phyloP scores from a whole-genome alignment of 1,284 basidiomycete genomes.

The Sphagnurus paluster region DNA sequence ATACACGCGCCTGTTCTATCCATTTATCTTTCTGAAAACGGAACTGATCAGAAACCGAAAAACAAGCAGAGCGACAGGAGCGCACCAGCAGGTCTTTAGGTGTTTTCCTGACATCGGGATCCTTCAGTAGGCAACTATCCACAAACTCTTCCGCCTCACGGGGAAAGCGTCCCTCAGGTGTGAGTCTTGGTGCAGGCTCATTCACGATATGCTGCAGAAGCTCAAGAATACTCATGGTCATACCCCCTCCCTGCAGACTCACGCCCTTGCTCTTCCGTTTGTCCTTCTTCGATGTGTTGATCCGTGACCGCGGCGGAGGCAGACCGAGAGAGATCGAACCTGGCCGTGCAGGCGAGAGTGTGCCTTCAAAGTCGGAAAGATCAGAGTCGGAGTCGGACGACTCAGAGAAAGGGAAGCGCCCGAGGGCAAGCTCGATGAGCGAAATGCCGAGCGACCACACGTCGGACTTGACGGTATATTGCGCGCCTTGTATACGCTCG shows the following conservation, averaged over 20 bases:
- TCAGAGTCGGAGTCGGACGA: conserved; percentile 49
- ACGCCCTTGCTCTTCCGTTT: conserved; percentile 81
- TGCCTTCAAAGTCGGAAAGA: conserved; percentile 67
- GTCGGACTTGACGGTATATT: conserved; percentile 98
- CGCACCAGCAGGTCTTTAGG: conserved; percentile 24
- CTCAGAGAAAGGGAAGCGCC: conserved; percentile 90
- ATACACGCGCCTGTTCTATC: conserved; percentile 25
- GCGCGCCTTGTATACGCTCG: conserved; percentile 97
- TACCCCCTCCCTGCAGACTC: conserved; percentile 84
- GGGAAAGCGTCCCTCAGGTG: conserved; percentile 71
- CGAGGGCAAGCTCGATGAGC: conserved; percentile 92
- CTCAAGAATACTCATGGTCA: conserved; percentile 98
- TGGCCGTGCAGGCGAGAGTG: conserved; percentile 59
- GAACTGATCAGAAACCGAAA: not conserved
- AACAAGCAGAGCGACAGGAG: not conserved
- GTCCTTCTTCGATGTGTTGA: conserved; percentile 44
- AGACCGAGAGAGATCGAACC: conserved; percentile 34
- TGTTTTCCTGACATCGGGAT: conserved; percentile 61
- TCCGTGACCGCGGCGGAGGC: conserved; percentile 24
- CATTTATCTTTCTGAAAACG: conserved; percentile 20
- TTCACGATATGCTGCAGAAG: conserved; percentile 97
- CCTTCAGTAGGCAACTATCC: conserved; percentile 84
- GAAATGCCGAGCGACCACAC: conserved; percentile 99
- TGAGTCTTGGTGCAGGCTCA: conserved; percentile 88
- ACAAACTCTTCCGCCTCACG: conserved; percentile 77